phyloP scores from a whole-genome alignment of 2,329 filamentous ascomycete genomes.

The Trichoderma harzianum region DNA sequence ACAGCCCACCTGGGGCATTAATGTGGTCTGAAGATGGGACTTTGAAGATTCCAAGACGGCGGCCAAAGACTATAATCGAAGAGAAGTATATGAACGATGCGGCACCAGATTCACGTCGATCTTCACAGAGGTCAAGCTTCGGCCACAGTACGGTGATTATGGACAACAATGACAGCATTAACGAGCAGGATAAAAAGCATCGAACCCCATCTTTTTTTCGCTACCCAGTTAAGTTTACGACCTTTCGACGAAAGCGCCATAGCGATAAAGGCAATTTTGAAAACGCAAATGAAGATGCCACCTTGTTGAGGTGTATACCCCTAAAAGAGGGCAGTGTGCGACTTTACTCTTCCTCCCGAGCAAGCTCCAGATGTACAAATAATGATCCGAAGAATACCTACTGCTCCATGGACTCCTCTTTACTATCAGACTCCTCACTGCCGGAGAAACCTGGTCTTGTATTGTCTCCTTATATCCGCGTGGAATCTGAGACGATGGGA shows the following conservation, averaged over 20 bases:
- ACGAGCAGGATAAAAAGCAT: background rate
- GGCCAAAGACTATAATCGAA: background rate
- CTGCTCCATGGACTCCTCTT: background rate
- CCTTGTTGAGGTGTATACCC: background rate
- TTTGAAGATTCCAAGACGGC: slow-evolving; percentile 6
- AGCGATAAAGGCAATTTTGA: background rate
- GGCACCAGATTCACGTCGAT: background rate
- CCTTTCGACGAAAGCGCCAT: background rate
- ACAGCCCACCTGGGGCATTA: background rate
- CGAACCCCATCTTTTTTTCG: background rate
- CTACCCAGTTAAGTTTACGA: background rate
- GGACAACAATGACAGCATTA: background rate
- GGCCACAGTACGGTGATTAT: background rate
- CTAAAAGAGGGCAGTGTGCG: background rate
- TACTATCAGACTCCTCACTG: background rate
- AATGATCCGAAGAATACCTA: background rate
- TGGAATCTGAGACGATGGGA: slow-evolving; percentile 41
- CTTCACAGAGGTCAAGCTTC: background rate
- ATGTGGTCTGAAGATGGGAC: background rate
- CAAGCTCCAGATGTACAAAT: slow-evolving; percentile 10
- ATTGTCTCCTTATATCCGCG: slow-evolving; percentile 41
- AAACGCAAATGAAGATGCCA: background rate
- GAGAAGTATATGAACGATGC: background rate
- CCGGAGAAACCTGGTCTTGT: slow-evolving; percentile 23
- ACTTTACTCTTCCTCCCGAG: background rate